Conservation (phyloP, 1,284 basidiomycete genomes). For the Cutaneotrichosporon daszewskae region DNA sequence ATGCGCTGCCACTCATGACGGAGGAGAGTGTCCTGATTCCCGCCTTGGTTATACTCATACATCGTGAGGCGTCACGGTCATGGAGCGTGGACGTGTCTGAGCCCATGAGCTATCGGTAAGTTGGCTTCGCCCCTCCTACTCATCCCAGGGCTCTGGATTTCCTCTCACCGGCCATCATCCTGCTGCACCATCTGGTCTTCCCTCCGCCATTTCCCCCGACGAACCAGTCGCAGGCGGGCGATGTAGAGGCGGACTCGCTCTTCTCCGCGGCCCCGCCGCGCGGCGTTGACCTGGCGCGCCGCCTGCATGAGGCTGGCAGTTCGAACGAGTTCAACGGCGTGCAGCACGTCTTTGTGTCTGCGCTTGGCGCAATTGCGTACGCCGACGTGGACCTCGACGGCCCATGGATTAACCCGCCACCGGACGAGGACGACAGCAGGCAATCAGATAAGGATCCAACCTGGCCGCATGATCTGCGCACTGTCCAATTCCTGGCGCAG, state of each 20-base stretch:
- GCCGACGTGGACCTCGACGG: slow-evolving; percentile 53
- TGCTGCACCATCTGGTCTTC: slow-evolving; percentile 41
- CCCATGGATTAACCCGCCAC: slow-evolving; percentile 1
- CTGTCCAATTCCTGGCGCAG: slow-evolving; percentile 53
- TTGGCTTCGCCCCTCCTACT: background rate
- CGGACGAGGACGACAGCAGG: slow-evolving; percentile 1
- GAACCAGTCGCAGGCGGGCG: slow-evolving; percentile 1
- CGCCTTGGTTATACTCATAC: slow-evolving; percentile 27
- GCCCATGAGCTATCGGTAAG: slow-evolving; percentile 2
- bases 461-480: slow-evolving; percentile 20
- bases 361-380: slow-evolving; percentile 67
- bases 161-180: slow-evolving; percentile 22
- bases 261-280: slow-evolving; percentile 11
- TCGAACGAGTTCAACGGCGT: slow-evolving; percentile 57
- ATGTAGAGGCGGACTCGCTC: slow-evolving; percentile 5
- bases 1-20: slow-evolving; percentile 34
- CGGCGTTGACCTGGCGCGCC: slow-evolving; percentile 30
- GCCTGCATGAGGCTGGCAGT: slow-evolving; percentile 17
- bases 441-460: no score
- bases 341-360: slow-evolving; percentile 68
- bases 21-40: slow-evolving; percentile 29
- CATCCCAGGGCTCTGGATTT: slow-evolving; percentile 27
- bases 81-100: slow-evolving; percentile 30
- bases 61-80: slow-evolving; percentile 24
- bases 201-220: slow-evolving; percentile 20